Evolutionary conservation across 108 stramenopile genomes (phyloP).

Genomic region (Skeletonema potamos): DNA sequence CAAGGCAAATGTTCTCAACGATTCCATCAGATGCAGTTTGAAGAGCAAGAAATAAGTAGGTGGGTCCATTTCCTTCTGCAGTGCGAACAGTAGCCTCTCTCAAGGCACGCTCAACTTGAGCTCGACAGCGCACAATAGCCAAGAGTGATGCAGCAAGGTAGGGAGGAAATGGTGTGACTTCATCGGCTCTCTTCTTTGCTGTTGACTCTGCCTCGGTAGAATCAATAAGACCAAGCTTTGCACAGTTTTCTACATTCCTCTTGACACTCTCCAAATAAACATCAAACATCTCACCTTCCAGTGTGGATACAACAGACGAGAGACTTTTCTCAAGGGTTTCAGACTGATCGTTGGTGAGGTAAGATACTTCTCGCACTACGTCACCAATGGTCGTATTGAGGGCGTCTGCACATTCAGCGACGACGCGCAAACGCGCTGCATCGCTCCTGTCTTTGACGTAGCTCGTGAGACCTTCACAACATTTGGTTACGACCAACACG

Average conservation of each 20-base stretch:
- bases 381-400: slow-evolving; percentile 67
- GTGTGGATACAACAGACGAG: slow-evolving; percentile 64
- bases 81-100: slow-evolving; percentile 63
- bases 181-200: slow-evolving; percentile 25
- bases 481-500: slow-evolving; percentile 74
- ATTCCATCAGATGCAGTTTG: slow-evolving; percentile 83
- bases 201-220: slow-evolving; percentile 3
- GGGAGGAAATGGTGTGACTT: slow-evolving; percentile 61
- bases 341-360: slow-evolving; percentile 59
- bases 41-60: slow-evolving; percentile 80
- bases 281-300: slow-evolving; percentile 87
- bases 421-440: slow-evolving; percentile 78
- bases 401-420: slow-evolving; percentile 87
- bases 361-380: slow-evolving; percentile 74
- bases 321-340: slow-evolving; percentile 75
- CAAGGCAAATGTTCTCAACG: slow-evolving; percentile 79
- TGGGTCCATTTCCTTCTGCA: slow-evolving; percentile 63
- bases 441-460: slow-evolving; percentile 87
- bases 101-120: slow-evolving; percentile 87
- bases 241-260: slow-evolving; percentile 54
- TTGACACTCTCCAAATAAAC: slow-evolving; percentile 80
- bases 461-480: slow-evolving; percentile 82
- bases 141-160: slow-evolving; percentile 82
- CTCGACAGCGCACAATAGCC: slow-evolving; percentile 81
- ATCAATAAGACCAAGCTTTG: slow-evolving; percentile 68